These are phyloP conservation scores for Psidium guajava DNA, from an alignment of 345 rosid species.

Conservation along the genomic window DNA sequence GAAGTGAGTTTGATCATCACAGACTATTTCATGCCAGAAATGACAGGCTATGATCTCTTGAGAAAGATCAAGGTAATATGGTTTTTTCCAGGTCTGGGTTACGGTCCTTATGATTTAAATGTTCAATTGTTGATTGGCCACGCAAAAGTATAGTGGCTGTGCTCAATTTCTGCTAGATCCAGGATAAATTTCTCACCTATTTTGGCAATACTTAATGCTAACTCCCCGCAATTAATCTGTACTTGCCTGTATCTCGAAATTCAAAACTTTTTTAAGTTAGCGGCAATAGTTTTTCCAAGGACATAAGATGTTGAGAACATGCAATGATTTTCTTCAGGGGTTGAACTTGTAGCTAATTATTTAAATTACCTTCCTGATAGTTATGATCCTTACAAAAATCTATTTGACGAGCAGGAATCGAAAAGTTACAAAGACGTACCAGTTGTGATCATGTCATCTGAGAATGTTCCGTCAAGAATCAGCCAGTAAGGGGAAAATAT, in stretches of 20 bases:
- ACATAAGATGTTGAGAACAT: not conserved
- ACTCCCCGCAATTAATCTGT: not conserved
- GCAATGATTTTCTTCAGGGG: not conserved
- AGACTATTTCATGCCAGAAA: conserved; percentile 97
- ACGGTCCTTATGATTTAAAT: not conserved
- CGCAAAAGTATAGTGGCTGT: not conserved
- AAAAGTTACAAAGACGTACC: conserved; percentile 61
- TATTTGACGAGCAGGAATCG: conserved; percentile 38
- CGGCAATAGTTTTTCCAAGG: not conserved
- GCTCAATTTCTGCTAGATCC: not conserved
- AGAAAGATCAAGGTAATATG: conserved; percentile 59
- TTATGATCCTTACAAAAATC: not conserved
- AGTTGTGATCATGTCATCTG: conserved; percentile 92
- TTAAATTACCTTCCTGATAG: not conserved
- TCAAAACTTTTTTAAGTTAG: not conserved
- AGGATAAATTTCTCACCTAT: not conserved
- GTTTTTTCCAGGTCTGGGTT: not conserved
- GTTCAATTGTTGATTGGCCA: not conserved
- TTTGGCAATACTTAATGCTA: not conserved
- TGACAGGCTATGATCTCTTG: conserved; percentile 93
- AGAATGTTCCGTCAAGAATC: conserved; percentile 77
- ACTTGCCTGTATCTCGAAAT: not conserved
- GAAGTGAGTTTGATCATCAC: conserved; percentile 76
- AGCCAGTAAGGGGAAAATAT: conserved; percentile 23
- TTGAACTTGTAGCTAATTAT: not conserved